These are phyloP conservation scores for Sinapis alba DNA, from an alignment of 441 rosid genomes.

Conservation along the genomic window DNA sequence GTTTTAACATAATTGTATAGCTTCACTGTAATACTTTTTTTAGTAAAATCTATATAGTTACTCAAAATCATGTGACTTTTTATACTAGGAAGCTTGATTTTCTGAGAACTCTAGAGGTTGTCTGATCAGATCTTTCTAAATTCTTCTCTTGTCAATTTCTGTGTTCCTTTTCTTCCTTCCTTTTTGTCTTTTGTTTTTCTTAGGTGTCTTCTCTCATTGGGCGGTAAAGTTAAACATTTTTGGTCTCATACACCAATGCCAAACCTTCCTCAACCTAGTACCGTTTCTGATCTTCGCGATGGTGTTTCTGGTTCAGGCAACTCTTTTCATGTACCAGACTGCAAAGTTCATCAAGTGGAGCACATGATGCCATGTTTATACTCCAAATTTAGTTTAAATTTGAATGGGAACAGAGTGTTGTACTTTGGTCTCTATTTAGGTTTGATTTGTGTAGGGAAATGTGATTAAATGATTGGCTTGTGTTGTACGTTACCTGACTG, in stretches of 20 bases:
- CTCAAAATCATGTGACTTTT: no score
- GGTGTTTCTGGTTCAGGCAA: slow-evolving; percentile 4
- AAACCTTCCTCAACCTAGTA: neutral
- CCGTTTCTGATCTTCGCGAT: neutral
- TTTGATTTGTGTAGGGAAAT: slow-evolving; percentile 34
- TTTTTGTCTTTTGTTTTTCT: slow-evolving; percentile 33
- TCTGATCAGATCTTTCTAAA: slow-evolving; percentile 34
- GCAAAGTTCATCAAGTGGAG: slow-evolving; percentile 44
- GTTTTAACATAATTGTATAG: no score
- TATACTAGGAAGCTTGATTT: no score
- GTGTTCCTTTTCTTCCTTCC: slow-evolving; percentile 30
- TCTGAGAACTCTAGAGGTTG: no score
- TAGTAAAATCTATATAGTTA: no score
- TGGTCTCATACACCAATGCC: neutral
- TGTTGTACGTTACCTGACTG: slow-evolving; percentile 45
- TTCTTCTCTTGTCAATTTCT: slow-evolving; percentile 38
- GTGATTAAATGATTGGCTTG: slow-evolving; percentile 48
- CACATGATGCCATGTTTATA: slow-evolving; percentile 36
- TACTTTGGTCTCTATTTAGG: slow-evolving; percentile 23
- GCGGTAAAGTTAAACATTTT: neutral
- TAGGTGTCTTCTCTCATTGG: slow-evolving; percentile 40
- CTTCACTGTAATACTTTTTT: no score
- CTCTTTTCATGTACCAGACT: slow-evolving; percentile 18
- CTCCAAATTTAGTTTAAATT: slow-evolving; percentile 23
- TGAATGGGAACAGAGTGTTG: neutral